phyloP scores from a whole-genome alignment of 495 filamentous ascomycete species.

The Penicillium odoratum region DNA sequence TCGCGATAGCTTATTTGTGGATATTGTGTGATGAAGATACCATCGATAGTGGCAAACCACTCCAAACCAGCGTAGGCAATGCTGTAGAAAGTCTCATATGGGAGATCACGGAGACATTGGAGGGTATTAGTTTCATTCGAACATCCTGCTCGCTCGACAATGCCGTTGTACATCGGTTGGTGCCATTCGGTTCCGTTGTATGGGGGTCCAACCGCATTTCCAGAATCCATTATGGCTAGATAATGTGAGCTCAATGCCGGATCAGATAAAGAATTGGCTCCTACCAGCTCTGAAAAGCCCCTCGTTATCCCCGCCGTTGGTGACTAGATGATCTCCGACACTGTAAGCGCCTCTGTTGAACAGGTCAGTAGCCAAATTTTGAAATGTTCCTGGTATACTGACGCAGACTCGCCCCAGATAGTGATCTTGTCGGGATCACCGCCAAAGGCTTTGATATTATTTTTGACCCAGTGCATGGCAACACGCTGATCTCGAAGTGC shows the following conservation, averaged over 20 bases:
- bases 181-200: slow-evolving; percentile 45
- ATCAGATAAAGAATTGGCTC: slow-evolving; percentile 4
- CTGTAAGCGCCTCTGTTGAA: slow-evolving; percentile 36
- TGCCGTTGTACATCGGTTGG: slow-evolving; percentile 41
- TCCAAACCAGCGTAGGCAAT: slow-evolving; percentile 44
- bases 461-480: slow-evolving; percentile 50
- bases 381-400: slow-evolving; percentile 6
- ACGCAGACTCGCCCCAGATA: slow-evolving; percentile 72
- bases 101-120: slow-evolving; percentile 58
- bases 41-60: slow-evolving; percentile 51
- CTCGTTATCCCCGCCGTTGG: slow-evolving; percentile 36
- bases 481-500: slow-evolving; percentile 51
- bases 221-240: slow-evolving; percentile 68
- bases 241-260: neutral
- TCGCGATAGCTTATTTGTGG: slow-evolving; percentile 37
- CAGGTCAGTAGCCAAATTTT: neutral
- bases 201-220: slow-evolving; percentile 43
- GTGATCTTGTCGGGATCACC: slow-evolving; percentile 61
- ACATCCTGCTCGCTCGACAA: slow-evolving; percentile 48
- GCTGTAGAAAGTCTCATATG: slow-evolving; percentile 58
- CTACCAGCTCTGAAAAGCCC: slow-evolving; percentile 39
- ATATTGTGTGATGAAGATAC: slow-evolving; percentile 48
- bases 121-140: slow-evolving; percentile 54
- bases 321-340: slow-evolving; percentile 38
- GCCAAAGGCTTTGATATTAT: slow-evolving; percentile 54